Percentiles rank a stretch among this genome's conserved stretches.
phyloP scores from a whole-genome alignment of 2,329 filamentous ascomycete genomes.

The Cladophialophora psammophila region DNA sequence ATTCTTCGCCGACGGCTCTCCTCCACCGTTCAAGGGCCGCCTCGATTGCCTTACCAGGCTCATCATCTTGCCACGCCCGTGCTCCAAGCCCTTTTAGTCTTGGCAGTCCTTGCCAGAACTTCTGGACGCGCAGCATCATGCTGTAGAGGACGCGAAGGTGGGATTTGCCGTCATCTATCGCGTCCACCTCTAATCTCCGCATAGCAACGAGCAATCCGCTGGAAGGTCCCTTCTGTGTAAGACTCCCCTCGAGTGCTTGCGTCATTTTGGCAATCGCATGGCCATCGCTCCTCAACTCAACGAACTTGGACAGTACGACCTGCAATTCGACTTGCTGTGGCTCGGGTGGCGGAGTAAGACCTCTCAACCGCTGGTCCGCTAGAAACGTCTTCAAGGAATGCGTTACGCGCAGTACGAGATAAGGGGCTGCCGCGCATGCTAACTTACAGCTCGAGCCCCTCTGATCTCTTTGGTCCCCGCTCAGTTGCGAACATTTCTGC shows the following conservation, averaged over 20 bases:
- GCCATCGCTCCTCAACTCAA: constrained; percentile 72
- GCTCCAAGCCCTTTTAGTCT: constrained; percentile 33
- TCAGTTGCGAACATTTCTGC: background rate
- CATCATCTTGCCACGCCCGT: constrained; percentile 38
- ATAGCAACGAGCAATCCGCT: background rate
- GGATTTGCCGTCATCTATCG: constrained; percentile 58
- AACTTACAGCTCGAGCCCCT: constrained; percentile 52
- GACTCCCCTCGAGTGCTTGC: background rate
- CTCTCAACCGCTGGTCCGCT: constrained; percentile 87
- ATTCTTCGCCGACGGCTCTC: constrained; percentile 28
- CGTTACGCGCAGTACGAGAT: constrained; percentile 80
- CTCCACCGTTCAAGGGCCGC: constrained; percentile 34
- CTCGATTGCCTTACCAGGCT: constrained; percentile 34
- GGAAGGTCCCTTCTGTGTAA: background rate
- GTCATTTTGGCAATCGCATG: constrained; percentile 62
- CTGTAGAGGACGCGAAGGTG: constrained; percentile 85
- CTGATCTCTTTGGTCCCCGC: background rate
- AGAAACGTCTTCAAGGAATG: constrained; percentile 84
- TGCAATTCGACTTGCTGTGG: constrained; percentile 80
- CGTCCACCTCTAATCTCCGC: background rate
- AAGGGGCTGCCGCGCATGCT: constrained; percentile 77
- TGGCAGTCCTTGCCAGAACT: constrained; percentile 52
- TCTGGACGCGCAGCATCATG: constrained; percentile 70
- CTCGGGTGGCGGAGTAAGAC: constrained; percentile 85
- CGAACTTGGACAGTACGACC: constrained; percentile 72